These are phyloP conservation scores for Paxillus involutus DNA, from an alignment of 768 basidiomycete genomes.

Conservation along the genomic window DNA sequence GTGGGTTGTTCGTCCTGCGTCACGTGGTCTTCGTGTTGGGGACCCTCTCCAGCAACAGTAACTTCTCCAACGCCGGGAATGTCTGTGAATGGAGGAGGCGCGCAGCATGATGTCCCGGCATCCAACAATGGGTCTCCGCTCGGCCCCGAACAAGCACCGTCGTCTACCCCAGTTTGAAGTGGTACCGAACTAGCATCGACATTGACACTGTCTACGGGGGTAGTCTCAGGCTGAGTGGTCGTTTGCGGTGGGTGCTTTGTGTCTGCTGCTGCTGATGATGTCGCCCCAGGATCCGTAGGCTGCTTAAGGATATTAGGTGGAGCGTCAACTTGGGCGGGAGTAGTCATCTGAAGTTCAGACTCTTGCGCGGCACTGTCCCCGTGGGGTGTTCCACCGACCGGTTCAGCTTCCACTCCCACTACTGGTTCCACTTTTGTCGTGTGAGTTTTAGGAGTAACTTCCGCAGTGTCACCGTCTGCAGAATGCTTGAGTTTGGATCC, in stretches of 20 bases:
- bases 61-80: conserved; percentile 8
- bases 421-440: not conserved
- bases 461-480: not conserved
- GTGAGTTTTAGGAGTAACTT: conserved; percentile 7
- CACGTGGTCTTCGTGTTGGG: conserved; percentile 6
- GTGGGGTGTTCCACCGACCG: not conserved
- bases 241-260: not conserved
- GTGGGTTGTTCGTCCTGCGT: conserved; percentile 19
- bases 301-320: conserved; percentile 14
- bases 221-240: conserved; percentile 1
- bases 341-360: conserved; percentile 11
- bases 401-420: conserved; percentile 6
- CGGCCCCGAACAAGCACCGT: not conserved
- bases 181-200: conserved; percentile 7
- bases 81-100: conserved; percentile 29
- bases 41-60: conserved; percentile 1
- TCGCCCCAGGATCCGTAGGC: conserved; percentile 5
- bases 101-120: conserved; percentile 3
- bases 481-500: conserved; percentile 5
- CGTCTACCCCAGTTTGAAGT: not conserved
- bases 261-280: not conserved
- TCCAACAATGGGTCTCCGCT: conserved; percentile 6
- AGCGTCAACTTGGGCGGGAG: conserved; percentile 27
- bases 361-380: not conserved
- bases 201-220: conserved; percentile 3